phyloP scores from a whole-genome alignment of 257 asterid genomes.

The Voacanga thouarsii region DNA sequence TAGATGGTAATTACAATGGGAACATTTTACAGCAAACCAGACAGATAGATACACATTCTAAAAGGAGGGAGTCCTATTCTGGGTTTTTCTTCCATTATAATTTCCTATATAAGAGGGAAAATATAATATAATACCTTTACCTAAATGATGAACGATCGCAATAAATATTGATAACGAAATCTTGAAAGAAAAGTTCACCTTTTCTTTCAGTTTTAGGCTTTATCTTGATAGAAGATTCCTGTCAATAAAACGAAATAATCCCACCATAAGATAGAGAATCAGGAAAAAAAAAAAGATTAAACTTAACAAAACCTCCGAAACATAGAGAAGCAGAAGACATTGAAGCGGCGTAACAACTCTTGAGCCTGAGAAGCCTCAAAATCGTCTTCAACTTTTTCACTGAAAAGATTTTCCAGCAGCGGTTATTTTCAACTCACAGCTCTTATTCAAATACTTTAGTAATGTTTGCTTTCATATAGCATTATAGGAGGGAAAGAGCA shows the following conservation, averaged over 20 bases:
- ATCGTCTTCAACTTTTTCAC: conserved; percentile 63
- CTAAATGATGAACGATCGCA: neutral
- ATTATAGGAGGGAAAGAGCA: conserved; percentile 9
- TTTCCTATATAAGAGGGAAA: neutral
- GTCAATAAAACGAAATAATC: conserved; percentile 14
- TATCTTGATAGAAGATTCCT: conserved; percentile 50
- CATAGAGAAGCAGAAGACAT: conserved; percentile 30
- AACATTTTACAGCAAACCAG: neutral
- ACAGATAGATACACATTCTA: neutral
- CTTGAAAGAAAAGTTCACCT: conserved; percentile 36
- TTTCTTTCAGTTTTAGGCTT: conserved; percentile 64
- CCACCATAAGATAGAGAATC: conserved; percentile 9
- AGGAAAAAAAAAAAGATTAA: neutral
- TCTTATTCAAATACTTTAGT: neutral
- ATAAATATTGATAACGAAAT: neutral
- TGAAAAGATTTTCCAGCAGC: conserved; percentile 20
- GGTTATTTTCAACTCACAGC: neutral
- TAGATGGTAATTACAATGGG: neutral
- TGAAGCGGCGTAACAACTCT: conserved; percentile 57
- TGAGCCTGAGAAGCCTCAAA: conserved; percentile 55
- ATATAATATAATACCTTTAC: neutral
- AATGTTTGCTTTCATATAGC: neutral
- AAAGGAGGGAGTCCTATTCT: conserved; percentile 1
- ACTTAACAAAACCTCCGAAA: neutral
- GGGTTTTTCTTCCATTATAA: neutral